Evolutionary conservation across 768 basidiomycete species (phyloP).

Genomic region (Favolaschia claudopus): DNA sequence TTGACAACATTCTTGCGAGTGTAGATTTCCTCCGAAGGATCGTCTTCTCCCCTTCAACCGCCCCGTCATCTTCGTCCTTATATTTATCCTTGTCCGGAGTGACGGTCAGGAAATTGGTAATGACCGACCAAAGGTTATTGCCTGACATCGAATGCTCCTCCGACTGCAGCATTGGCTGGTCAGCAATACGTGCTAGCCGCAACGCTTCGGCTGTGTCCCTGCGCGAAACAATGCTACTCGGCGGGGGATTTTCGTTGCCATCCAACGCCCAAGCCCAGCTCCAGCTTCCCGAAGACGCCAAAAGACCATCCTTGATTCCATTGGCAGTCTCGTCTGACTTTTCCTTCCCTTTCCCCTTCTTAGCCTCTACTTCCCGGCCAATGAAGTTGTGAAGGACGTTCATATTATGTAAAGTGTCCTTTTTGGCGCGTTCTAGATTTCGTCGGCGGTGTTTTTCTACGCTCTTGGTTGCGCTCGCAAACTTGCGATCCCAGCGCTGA

Average conservation of each 20-base stretch:
- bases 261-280: slow-evolving; percentile 89
- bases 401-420: slow-evolving; percentile 66
- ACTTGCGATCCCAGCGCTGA: slow-evolving; percentile 71
- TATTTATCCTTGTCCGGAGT: slow-evolving; percentile 54
- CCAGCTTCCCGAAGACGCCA: slow-evolving; percentile 64
- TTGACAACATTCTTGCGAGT: slow-evolving; percentile 17
- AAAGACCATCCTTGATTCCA: slow-evolving; percentile 45
- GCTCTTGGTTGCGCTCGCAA: slow-evolving; percentile 56
- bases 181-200: slow-evolving; percentile 75
- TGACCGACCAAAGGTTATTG: slow-evolving; percentile 76
- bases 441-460: slow-evolving; percentile 74
- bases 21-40: slow-evolving; percentile 16
- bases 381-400: slow-evolving; percentile 51
- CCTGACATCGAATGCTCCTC: slow-evolving; percentile 65
- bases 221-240: slow-evolving; percentile 90
- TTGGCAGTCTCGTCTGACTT: slow-evolving; percentile 23
- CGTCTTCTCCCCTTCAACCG: background rate
- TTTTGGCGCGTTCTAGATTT: slow-evolving; percentile 68
- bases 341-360: slow-evolving; percentile 23
- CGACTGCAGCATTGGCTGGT: slow-evolving; percentile 62
- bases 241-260: slow-evolving; percentile 83
- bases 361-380: slow-evolving; percentile 35
- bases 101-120: slow-evolving; percentile 69
- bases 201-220: slow-evolving; percentile 86
- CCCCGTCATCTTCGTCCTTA: slow-evolving; percentile 3